Percentiles rank a stretch among this genome's conserved stretches.
Conservation (phyloP, 371 early-diverging fungal species). For the Mucor circinelloides region DNA sequence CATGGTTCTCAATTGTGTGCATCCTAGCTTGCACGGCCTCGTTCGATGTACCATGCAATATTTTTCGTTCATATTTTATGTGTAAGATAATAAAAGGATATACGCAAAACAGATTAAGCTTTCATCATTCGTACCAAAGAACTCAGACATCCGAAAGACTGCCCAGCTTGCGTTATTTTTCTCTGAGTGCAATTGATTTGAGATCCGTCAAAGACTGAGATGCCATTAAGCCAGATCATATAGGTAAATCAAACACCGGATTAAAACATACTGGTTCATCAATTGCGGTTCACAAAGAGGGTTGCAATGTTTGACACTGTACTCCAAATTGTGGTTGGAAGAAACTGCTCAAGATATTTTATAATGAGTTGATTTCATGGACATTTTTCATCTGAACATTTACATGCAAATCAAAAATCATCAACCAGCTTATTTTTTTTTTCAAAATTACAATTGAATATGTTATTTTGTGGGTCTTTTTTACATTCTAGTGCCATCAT, state of each 20-base stretch:
- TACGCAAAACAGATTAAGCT: constrained; percentile 35
- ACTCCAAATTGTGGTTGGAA: constrained; percentile 14
- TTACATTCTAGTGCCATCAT: too few species aligned
- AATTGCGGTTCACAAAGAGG: neutral
- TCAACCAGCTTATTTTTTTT: too few species aligned
- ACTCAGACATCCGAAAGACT: constrained; percentile 36
- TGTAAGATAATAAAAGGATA: neutral
- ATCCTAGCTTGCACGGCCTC: too few species aligned
- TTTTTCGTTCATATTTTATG: constrained; percentile 22
- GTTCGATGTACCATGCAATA: neutral
- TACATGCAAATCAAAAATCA: too few species aligned
- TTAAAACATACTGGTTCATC: constrained; percentile 26
- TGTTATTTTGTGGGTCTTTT: too few species aligned
- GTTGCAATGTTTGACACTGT: neutral
- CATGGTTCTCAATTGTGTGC: neutral
- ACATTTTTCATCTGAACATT: too few species aligned
- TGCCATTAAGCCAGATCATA: constrained; percentile 10
- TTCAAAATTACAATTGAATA: too few species aligned
- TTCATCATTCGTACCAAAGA: constrained; percentile 29
- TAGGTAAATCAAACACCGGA: constrained; percentile 28
- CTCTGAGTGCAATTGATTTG: constrained; percentile 28
- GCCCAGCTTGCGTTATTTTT: constrained; percentile 32
- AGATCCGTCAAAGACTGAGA: constrained; percentile 10
- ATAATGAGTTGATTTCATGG: too few species aligned
- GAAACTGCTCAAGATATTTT: too few species aligned